Base-by-base conservation (phyloP, 2,329 filamentous ascomycete genomes). In the Nemania sp. region DNA sequence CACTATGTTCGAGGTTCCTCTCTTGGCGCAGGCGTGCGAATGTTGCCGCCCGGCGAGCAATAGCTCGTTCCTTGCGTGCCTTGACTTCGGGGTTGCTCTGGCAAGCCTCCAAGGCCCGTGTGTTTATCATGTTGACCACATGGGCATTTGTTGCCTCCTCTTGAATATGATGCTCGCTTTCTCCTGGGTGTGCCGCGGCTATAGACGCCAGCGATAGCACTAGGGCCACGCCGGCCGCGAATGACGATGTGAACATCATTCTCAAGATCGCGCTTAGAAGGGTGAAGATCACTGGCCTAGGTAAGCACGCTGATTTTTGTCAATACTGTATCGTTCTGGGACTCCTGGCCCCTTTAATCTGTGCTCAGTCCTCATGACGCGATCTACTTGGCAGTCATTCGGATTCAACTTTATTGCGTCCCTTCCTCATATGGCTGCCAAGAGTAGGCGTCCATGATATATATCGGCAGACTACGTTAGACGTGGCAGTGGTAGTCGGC, bases 1-100 rank as follows among this genome's bases (percentile, higher is more conserved):
- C 64, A 67, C 66, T 59, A 7, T 66, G 56, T 12, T 60, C 56
- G 1, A 64, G 56, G 3, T 49, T 51, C 36, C 67, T 65, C 64
- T 74, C 71, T 41, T 68, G 58, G 15, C 74, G 70, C 45, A 76
- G 63, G 30, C 68, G 64, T 41, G 70, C 66, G 23, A 73, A 73
- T 8, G 70, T 72, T 12, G 69, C 70, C 3, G 65, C 67, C 30
- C 75, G 71, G 24, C 75, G 69, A 31, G 69, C 68, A 45, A 73
- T 66, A 37, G 74, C 74, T 19, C 68, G 64, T 34, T 68, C 65
- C 53, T 73, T 70, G 9, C 74, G 71, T 45, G 70, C 72, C 46
- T 70, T 70, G 15, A 71, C 70, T 52, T 71, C 69, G 7, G 73
- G 66, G 19, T 66, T 65, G 20, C 71, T 69, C 9, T 71, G 65